Base-by-base conservation (phyloP, 192 early-diverging fungal genomes). In the Linnemannia schmuckeri region DNA sequence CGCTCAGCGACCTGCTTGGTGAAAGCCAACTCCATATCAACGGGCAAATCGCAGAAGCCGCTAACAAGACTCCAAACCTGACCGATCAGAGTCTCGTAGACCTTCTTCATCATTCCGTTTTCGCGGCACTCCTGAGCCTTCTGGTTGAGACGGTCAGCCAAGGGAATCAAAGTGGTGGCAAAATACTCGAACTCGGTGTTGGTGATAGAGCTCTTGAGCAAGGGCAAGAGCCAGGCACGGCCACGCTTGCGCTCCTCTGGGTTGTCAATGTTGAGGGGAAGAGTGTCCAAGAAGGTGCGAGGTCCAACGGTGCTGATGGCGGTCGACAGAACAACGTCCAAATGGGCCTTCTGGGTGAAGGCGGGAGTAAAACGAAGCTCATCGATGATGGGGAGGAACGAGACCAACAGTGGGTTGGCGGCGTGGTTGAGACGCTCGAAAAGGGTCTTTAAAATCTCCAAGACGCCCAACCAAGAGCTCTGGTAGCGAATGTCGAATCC, bases 11-110 rank as follows among this genome's bases (percentile, higher is more conserved):
- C 89, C 30, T 70, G 82, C 42, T 92, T 89, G 49, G 90, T 92
- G 77, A 96, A 95, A 1, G 93, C 81, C 42, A 76, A 68, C 81
- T 88, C 82, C 49, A 98, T 88, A 83, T 99, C 98, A 27, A 83
- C 73, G 27, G 98, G 98, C 17, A 96, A 82, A 42, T 96, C 94
- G 84, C 97, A 99, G 79, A 98, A 94, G 33, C 94, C 95, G 33
- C 95, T 95, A 35, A 97, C 90, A 49, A 99, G 90, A 27, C 93
- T 92, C 96, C 97, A 99, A 54, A 97, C 91, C 91, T 99, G 98
- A 42, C 94, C 90, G 44, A 91, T 92, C 40, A 99, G 90, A 4
- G 98, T 98, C 73, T 95, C 96, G 88, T 94, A 98, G 49, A 99
- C 92, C 87, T 99, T 98, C 89, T 95, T 93, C 66, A 95, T 89